Evolutionary conservation across 768 basidiomycete species (phyloP), one percentile per base, ranked within the genome.

Genomic region (Agrocybe praecox): DNA sequence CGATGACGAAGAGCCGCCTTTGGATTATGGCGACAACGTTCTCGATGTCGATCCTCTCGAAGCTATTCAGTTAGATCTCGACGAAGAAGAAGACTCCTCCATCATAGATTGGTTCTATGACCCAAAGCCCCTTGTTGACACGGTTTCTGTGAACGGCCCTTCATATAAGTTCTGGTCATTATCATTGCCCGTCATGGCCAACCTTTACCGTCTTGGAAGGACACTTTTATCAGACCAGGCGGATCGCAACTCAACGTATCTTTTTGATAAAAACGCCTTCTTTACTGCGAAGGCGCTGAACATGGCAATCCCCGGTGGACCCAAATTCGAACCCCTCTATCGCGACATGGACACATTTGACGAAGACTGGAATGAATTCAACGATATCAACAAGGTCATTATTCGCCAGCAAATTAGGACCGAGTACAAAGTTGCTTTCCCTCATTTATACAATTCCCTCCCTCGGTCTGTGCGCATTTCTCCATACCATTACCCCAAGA

Each of bases 281-380:
- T 98, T 98, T 76, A 95, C 96, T 2, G 96, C 97, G 26, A 99
- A 99, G 75, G 95, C 95, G 14, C 80, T 96, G 61, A 96, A 96
- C 73, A 88, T 96, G 85, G 94, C 95, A 49, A 96, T 97, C 63
- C 97, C 97, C 0, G 97, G 96, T 55, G 97, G 97, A 47, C 97
- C 97, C 2, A 97, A 98, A 71, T 99, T 98, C 61, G 97, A 99
- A 78, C 97, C 96, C 15, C 78, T 99, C 23, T 94, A 94, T 73
- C 85, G 96, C 48, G 97, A 99, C 66, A 94, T 96, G 89, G 97
- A 98, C 67, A 81, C 89, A 12, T 98, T 94, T 63, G 97, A 99
- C 67, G 97, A 98, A 69, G 97, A 99, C 68, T 97, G 95, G 95
- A 97, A 97, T 72, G 95, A 97, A 71, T 99, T 99, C 67, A 99